phyloP scores from a whole-genome alignment of 306 rosid species.

The barrel medic (Medicago truncatula) region MtrunA17r5.0-ANR NC_053042.1:11391501-11392000 shows the following conservation, averaged over 20 bases:
- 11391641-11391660: constrained; percentile 61
- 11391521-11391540: neutral
- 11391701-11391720: constrained; percentile 67
- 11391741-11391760: constrained; percentile 56
- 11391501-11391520: constrained; percentile 56
- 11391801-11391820: constrained; percentile 58
- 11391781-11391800: constrained; percentile 75
- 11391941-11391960: neutral
- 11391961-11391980: neutral
- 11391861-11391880: neutral
- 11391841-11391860: neutral
- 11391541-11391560: neutral
- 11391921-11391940: no score
- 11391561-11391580: constrained; percentile 46
- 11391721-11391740: constrained; percentile 60
- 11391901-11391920: no score
- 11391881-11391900: neutral
- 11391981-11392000: neutral
- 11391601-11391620: constrained; percentile 80
- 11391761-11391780: constrained; percentile 60
- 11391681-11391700: constrained; percentile 69
- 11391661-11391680: constrained; percentile 63
- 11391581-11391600: constrained; percentile 68
- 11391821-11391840: constrained; percentile 1
- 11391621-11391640: constrained; percentile 57